These are phyloP conservation scores for Penicillium diatomitis DNA, from an alignment of 495 filamentous ascomycete species.

Conservation along the genomic window DNA sequence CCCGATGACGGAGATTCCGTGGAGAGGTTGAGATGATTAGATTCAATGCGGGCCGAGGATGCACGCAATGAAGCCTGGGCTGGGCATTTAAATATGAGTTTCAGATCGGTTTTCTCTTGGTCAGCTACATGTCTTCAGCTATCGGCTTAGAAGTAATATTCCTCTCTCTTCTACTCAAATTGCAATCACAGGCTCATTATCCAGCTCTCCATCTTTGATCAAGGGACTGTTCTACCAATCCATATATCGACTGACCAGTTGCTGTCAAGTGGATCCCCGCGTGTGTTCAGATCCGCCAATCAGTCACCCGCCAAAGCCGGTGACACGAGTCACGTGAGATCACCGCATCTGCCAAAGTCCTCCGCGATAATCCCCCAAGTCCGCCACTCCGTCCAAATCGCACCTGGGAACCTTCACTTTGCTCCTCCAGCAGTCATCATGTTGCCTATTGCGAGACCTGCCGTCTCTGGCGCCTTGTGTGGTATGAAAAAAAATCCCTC, in stretches of 20 bases:
- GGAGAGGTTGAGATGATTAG: too few species aligned
- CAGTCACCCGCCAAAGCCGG: not conserved
- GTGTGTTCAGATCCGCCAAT: not conserved
- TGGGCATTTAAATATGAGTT: too few species aligned
- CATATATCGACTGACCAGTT: not conserved
- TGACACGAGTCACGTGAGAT: constrained; percentile 7
- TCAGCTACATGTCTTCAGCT: too few species aligned
- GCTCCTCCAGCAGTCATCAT: constrained; percentile 11
- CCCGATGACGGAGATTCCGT: not conserved
- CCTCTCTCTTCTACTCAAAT: too few species aligned
- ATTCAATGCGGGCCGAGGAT: too few species aligned
- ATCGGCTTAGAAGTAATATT: too few species aligned
- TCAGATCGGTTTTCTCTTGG: too few species aligned
- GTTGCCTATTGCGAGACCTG: constrained; percentile 24
- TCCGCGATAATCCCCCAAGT: constrained; percentile 9
- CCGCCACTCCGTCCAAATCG: constrained; percentile 15
- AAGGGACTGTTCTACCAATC: too few species aligned
- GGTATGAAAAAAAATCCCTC: too few species aligned
- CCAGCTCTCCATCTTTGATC: too few species aligned
- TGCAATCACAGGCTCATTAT: too few species aligned
- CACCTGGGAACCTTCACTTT: constrained; percentile 1
- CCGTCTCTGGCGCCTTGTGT: constrained; percentile 22
- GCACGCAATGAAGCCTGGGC: too few species aligned
- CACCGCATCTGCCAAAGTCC: constrained; percentile 10
- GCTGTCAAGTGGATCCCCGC: not conserved